A percentile compares a stretch with the other conserved stretches of the same genome.
phyloP scores from a whole-genome alignment of 2,329 filamentous ascomycete genomes.

The Penicillium digitatum region DNA sequence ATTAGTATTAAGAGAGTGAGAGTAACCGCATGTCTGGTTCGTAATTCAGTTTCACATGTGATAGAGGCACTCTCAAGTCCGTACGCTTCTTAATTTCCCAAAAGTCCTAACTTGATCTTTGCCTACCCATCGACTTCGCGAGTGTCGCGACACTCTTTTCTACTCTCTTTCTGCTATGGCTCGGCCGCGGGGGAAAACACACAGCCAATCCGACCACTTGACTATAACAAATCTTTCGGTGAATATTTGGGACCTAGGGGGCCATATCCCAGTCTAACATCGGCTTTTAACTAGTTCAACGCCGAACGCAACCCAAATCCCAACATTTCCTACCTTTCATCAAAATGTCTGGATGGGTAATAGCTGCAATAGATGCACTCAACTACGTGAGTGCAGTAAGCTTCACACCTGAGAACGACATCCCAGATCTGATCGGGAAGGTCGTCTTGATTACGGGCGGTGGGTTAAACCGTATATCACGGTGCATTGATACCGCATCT shows the following conservation, averaged over 20 bases:
- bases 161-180: too few species aligned
- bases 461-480: conserved; percentile 21
- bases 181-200: too few species aligned
- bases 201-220: too few species aligned
- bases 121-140: not conserved
- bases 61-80: not conserved
- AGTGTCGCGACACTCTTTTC: too few species aligned
- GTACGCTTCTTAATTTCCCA: not conserved
- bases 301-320: not conserved
- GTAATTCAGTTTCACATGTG: not conserved
- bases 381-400: conserved; percentile 22
- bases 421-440: conserved; percentile 33
- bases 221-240: too few species aligned
- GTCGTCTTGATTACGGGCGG: conserved; percentile 38
- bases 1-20: not conserved
- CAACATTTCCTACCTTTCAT: not conserved
- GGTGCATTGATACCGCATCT: conserved; percentile 8
- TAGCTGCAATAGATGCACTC: conserved; percentile 13
- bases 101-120: not conserved
- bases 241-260: too few species aligned
- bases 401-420: conserved; percentile 33
- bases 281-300: not conserved
- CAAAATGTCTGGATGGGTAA: conserved; percentile 17
- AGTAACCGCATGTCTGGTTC: not conserved
- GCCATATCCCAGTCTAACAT: too few species aligned